Evolutionary conservation across 768 basidiomycete genomes (phyloP).

Genomic region (Rubroboletus satanas): DNA sequence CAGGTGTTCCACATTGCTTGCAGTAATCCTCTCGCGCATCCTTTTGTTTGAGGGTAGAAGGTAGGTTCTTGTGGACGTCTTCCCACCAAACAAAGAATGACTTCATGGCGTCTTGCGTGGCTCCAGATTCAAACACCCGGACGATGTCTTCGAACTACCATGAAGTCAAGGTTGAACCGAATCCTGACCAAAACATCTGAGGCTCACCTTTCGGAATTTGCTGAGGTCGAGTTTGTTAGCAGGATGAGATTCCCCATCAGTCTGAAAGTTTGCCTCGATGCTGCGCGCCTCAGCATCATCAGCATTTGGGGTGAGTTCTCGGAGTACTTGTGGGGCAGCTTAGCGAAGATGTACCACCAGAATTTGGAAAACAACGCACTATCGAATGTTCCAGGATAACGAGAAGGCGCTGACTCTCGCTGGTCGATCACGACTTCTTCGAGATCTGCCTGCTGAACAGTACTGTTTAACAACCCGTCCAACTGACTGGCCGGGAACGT

Average conservation of each 20-base stretch:
- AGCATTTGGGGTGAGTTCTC: conserved; percentile 29
- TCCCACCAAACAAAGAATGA: conserved; percentile 15
- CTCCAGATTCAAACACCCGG: conserved; percentile 10
- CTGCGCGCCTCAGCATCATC: conserved; percentile 42
- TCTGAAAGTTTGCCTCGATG: too few species aligned
- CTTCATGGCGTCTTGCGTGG: conserved; percentile 5
- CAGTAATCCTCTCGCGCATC: conserved; percentile 4
- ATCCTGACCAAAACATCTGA: too few species aligned
- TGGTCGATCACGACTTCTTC: neutral
- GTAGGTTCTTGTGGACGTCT: neutral
- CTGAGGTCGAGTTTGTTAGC: too few species aligned
- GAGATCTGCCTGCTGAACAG: neutral
- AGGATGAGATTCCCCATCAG: too few species aligned
- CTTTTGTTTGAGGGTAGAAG: neutral
- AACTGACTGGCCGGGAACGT: neutral
- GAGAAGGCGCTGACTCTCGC: too few species aligned
- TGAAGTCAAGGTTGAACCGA: too few species aligned
- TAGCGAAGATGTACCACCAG: neutral
- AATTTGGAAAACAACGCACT: neutral
- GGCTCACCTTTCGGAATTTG: too few species aligned
- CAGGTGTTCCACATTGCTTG: conserved; percentile 63
- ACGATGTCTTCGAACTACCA: conserved; percentile 6
- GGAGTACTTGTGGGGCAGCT: conserved; percentile 34
- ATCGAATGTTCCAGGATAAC: too few species aligned
- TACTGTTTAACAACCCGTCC: neutral